Evolutionary conservation across 106 monocot genomes (phyloP).

Genomic region (Dendrobium officinale): DNA sequence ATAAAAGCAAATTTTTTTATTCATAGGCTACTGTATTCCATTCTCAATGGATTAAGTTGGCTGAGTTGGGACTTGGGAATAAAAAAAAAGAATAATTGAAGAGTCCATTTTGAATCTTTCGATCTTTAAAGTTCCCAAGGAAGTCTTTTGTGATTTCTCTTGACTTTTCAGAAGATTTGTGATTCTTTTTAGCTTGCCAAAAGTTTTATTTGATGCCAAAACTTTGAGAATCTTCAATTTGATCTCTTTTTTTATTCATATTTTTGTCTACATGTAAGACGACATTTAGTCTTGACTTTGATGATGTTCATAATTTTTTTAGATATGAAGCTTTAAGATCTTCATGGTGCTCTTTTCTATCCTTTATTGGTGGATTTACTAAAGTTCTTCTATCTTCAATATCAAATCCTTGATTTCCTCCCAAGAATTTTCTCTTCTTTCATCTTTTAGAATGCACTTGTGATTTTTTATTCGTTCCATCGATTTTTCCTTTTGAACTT

Average conservation of each 20-base stretch:
- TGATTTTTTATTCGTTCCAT: too few species aligned
- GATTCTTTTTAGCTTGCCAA: neutral
- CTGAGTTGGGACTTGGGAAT: neutral
- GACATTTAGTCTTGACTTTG: neutral
- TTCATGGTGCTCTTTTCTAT: neutral
- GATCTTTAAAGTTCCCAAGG: neutral
- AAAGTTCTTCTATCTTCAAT: neutral
- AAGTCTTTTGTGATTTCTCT: neutral
- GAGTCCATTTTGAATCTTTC: neutral
- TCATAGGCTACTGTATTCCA: neutral
- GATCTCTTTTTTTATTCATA: neutral
- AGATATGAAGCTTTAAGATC: neutral
- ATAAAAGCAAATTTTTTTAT: neutral
- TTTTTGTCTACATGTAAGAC: neutral
- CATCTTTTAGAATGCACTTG: too few species aligned
- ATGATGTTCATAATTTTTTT: neutral
- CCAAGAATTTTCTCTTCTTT: too few species aligned
- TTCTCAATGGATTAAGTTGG: neutral
- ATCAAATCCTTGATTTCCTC: neutral
- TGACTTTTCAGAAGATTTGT: neutral
- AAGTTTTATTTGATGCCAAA: neutral
- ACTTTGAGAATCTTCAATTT: neutral
- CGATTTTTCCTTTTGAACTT: neutral
- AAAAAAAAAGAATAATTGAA: neutral
- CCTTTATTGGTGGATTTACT: neutral